phyloP scores from a whole-genome alignment of 306 rosid genomes.

The Trifolium fragiferum region DNA sequence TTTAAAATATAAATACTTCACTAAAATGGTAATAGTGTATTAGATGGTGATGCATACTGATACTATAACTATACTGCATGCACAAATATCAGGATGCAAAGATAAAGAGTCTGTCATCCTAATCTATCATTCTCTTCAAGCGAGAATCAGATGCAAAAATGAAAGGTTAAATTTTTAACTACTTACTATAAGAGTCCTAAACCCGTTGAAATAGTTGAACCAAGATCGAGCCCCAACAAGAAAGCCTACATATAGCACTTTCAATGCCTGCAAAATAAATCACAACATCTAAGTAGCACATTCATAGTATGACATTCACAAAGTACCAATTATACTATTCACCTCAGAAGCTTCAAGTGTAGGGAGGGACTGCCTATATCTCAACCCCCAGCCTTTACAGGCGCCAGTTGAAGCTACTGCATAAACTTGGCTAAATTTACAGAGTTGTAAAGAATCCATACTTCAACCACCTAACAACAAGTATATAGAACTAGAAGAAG shows the following conservation, averaged over 20 bases:
- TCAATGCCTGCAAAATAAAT: slow-evolving; percentile 64
- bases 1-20: too few relatives aligned
- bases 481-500: too few relatives aligned
- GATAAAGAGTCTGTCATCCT: too few relatives aligned
- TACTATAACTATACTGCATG: not conserved
- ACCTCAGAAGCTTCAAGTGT: too few relatives aligned
- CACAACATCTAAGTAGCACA: slow-evolving; percentile 26
- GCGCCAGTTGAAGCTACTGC: not conserved
- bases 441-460: too few relatives aligned
- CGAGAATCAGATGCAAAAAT: slow-evolving; percentile 14
- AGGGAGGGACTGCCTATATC: too few relatives aligned
- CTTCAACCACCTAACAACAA: too few relatives aligned
- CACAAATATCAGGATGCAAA: slow-evolving; percentile 23
- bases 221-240: slow-evolving; percentile 77
- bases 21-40: too few relatives aligned
- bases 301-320: slow-evolving; percentile 4
- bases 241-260: slow-evolving; percentile 90
- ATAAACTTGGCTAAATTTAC: not conserved
- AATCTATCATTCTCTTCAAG: slow-evolving; percentile 19
- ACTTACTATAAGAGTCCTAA: slow-evolving; percentile 80
- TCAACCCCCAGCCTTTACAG: too few relatives aligned
- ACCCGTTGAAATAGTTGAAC: slow-evolving; percentile 78
- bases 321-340: too few relatives aligned
- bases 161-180: slow-evolving; percentile 13
- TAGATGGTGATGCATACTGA: not conserved